phyloP scores from a whole-genome alignment of 441 rosid species.

The Macaranga tanarius region DNA sequence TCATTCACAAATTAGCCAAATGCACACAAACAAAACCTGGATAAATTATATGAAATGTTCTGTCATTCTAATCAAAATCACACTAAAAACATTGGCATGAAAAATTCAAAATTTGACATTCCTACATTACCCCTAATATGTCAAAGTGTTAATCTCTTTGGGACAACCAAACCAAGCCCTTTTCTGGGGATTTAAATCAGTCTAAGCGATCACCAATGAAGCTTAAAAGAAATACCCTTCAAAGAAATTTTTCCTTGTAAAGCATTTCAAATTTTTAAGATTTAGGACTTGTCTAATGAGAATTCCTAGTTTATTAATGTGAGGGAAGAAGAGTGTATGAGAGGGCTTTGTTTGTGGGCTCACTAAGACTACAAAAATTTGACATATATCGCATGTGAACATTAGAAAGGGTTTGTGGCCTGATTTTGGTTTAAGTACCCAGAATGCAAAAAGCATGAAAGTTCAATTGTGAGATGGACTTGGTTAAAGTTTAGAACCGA shows the following conservation, averaged over 20 bases:
- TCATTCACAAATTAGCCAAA: slow-evolving; percentile 13
- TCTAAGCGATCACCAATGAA: not conserved
- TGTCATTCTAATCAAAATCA: not conserved
- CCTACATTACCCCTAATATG: too few relatives aligned
- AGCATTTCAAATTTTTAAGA: too few relatives aligned
- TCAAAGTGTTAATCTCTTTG: not conserved
- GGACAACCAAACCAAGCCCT: not conserved
- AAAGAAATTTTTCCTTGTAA: too few relatives aligned
- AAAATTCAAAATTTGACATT: not conserved
- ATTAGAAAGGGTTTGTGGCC: not conserved
- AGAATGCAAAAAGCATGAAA: not conserved
- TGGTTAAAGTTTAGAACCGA: not conserved
- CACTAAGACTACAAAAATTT: not conserved
- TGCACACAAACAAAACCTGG: slow-evolving; percentile 14
- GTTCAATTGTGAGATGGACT: not conserved
- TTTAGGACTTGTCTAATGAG: too few relatives aligned
- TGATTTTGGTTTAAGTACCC: not conserved
- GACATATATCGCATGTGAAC: not conserved
- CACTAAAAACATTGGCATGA: not conserved
- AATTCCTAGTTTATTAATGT: not conserved
- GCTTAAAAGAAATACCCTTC: not conserved
- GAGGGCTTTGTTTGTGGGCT: not conserved
- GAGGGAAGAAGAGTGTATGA: not conserved
- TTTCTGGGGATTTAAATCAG: not conserved
- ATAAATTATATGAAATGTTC: not conserved